Evolutionary conservation across 2,329 filamentous ascomycete genomes (phyloP), one percentile per base, ranked within the genome.

Genomic region (Stagonosporopsis rhizophila): DNA sequence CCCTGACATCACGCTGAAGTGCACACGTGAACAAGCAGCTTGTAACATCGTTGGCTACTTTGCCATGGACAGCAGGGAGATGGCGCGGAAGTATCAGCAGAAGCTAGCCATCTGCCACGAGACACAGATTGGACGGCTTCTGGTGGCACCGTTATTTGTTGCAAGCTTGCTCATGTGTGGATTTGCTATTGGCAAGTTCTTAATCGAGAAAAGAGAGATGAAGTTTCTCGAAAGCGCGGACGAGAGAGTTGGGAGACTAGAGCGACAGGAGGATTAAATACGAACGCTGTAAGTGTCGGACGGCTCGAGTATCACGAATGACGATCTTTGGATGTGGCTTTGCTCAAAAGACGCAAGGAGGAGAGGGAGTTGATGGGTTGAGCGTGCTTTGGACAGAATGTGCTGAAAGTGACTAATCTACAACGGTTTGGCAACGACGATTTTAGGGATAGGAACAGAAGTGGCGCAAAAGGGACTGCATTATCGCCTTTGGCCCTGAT

Each of bases 211-310:
- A 34, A 44, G 35, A 14, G 44, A 52, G 37, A 39, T 15, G 2
- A 41, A 25, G 12, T 50, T 25, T 32, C 12, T 45, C 11, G 49
- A 53, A 40, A 53, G 5, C n/a, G 34, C 55, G 3, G 49, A 58
- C 45, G 45, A 58, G 41, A 50, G 55, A n/a, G 40, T 58, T 37
- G 55, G 44, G 17, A 58, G 50, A 6, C 14, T 58, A 49, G 32
- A 45, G 35, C 46, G 50, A 28, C 44, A 48, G 15, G 54, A 48
- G 38, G 28, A 52, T 14, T 45, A 44, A 14, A 20, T 4, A n/a
- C 12, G 3, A 14, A 15, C 5, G 14, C 12, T 14, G 22, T 15
- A 19, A 7, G 15, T 20, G 30, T 28, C 2, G 8, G 17, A 20
- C 8, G 15, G 9, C 30, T n/a, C 6, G 30, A 6, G 3, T 8